phyloP scores from a whole-genome alignment of 2,329 filamentous ascomycete genomes.

The Diaporthe australafricana region DNA sequence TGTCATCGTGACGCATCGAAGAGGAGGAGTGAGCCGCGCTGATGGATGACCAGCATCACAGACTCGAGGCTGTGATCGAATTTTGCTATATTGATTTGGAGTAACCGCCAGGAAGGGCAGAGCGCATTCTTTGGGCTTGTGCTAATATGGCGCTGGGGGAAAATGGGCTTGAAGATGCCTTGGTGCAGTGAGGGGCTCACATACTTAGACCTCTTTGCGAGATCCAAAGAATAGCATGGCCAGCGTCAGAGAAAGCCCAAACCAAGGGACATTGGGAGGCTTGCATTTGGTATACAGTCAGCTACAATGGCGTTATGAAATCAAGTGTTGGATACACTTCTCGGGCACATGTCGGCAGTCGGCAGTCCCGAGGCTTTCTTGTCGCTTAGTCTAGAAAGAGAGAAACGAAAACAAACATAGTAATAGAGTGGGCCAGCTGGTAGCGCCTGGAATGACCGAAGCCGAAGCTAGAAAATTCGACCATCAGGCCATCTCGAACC shows the following conservation, averaged over 20 bases:
- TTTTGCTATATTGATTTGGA: background rate
- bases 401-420: background rate
- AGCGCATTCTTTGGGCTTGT: no score
- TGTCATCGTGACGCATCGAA: background rate
- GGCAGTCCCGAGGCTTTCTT: background rate
- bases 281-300: background rate
- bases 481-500: background rate
- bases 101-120: background rate
- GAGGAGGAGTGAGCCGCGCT: conserved; percentile 8
- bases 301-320: conserved; percentile 9
- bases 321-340: background rate
- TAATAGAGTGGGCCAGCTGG: background rate
- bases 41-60: conserved; percentile 31
- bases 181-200: background rate
- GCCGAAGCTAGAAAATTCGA: background rate
- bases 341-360: background rate
- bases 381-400: background rate
- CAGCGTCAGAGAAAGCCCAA: background rate
- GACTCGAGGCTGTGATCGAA: conserved; percentile 33
- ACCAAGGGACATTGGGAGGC: background rate
- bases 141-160: background rate
- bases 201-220: background rate
- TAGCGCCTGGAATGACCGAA: conserved; percentile 18
- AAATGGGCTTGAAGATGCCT: no score
- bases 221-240: background rate